Conservation (phyloP, 2,329 filamentous ascomycete genomes). For the Aspergillus unguis region DNA sequence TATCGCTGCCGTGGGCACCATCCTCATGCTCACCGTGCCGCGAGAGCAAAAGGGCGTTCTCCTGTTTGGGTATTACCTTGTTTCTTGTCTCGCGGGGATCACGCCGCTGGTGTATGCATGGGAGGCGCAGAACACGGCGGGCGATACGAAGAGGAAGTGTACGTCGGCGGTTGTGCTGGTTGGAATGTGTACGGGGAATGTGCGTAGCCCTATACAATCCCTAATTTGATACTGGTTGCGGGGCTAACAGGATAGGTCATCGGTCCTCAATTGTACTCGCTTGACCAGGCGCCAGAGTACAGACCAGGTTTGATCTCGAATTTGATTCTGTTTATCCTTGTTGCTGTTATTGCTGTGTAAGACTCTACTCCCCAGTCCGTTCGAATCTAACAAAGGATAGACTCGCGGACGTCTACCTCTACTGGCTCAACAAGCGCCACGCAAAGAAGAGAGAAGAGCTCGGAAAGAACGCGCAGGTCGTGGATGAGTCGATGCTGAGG, state of each 20-base stretch:
- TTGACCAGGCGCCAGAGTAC: constrained; percentile 34
- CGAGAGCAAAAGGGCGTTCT: constrained; percentile 48
- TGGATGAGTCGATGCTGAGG: constrained; percentile 36
- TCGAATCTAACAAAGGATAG: constrained; percentile 3
- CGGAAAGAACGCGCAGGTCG: constrained; percentile 27
- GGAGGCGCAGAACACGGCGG: constrained; percentile 38
- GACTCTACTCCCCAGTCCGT: not conserved
- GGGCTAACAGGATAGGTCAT: constrained; percentile 15
- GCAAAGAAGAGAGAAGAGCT: constrained; percentile 28
- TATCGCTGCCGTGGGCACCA: constrained; percentile 41
- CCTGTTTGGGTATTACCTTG: constrained; percentile 52
- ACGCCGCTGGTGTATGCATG: constrained; percentile 37
- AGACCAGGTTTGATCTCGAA: constrained; percentile 33
- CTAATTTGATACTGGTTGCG: not conserved
- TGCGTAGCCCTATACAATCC: not conserved
- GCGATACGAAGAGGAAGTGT: constrained; percentile 38
- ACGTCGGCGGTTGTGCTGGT: constrained; percentile 35
- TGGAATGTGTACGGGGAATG: constrained; percentile 37
- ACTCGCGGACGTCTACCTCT: constrained; percentile 30
- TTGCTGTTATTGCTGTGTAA: constrained; percentile 27
- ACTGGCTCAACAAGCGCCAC: constrained; percentile 30
- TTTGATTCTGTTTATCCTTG: constrained; percentile 33
- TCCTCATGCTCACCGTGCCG: constrained; percentile 50
- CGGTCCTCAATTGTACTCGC: constrained; percentile 35
- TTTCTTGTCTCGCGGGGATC: constrained; percentile 33